Evolutionary conservation across 2,329 filamentous ascomycete genomes (phyloP).

Genomic region (Fusarium proliferatum): DNA sequence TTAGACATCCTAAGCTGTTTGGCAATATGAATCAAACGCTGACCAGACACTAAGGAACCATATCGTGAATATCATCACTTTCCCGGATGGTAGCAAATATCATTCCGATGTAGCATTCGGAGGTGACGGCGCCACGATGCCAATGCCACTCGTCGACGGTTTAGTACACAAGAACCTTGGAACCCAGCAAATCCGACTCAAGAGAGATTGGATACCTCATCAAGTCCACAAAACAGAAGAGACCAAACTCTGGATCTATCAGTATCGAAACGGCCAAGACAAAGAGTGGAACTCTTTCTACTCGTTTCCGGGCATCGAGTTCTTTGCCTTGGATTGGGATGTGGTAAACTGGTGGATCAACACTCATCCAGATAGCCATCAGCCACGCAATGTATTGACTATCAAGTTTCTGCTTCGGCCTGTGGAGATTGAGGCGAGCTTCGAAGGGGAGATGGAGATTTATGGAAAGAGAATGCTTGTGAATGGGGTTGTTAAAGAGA

Average conservation of each 20-base stretch:
- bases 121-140: slow-evolving; percentile 68
- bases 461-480: slow-evolving; percentile 44
- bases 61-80: slow-evolving; percentile 70
- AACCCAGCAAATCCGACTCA: slow-evolving; percentile 65
- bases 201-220: slow-evolving; percentile 59
- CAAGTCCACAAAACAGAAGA: slow-evolving; percentile 50
- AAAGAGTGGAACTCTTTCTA: slow-evolving; percentile 71
- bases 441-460: slow-evolving; percentile 37
- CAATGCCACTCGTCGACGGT: slow-evolving; percentile 63
- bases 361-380: slow-evolving; percentile 60
- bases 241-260: slow-evolving; percentile 70
- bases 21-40: accelerated
- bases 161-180: slow-evolving; percentile 60
- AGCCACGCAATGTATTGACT: slow-evolving; percentile 64
- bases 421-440: slow-evolving; percentile 50
- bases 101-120: slow-evolving; percentile 74
- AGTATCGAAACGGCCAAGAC: slow-evolving; percentile 62
- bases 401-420: slow-evolving; percentile 62
- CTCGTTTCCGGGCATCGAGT: slow-evolving; percentile 74
- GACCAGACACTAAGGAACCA: slow-evolving; percentile 54
- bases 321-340: slow-evolving; percentile 62
- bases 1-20: accelerated
- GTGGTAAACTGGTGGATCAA: slow-evolving; percentile 69
- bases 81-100: slow-evolving; percentile 61
- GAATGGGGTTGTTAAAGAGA: slow-evolving; percentile 38